Conservation (phyloP, 78 protist genomes). For the Protostelium mycophagum region DNA sequence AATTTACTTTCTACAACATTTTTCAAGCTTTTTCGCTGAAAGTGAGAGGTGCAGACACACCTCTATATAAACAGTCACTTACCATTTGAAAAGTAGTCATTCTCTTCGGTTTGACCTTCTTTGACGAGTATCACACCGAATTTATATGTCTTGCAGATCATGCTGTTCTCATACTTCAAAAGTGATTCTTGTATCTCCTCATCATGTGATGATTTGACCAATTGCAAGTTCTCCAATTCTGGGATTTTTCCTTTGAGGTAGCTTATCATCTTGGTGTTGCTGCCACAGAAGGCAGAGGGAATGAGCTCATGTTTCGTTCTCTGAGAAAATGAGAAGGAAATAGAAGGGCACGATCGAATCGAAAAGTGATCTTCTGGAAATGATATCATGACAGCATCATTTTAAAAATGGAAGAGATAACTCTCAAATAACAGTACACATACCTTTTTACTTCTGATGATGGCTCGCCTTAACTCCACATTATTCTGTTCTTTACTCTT, state of each 20-base stretch:
- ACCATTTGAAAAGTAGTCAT: conserved; percentile 43
- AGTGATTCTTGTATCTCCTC: not conserved
- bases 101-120: conserved; percentile 40
- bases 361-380: too few relatives aligned
- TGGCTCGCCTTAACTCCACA: not conserved
- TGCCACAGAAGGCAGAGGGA: not conserved
- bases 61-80: too few relatives aligned
- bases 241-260: not conserved
- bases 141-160: conserved; percentile 17
- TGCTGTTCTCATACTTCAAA: not conserved
- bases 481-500: not conserved
- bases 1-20: too few relatives aligned
- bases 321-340: not conserved
- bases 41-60: not conserved
- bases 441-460: not conserved
- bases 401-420: too few relatives aligned
- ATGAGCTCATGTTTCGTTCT: not conserved
- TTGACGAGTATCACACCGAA: conserved; percentile 43
- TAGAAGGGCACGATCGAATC: not conserved
- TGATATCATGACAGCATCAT: too few relatives aligned
- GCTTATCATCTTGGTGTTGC: not conserved
- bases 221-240: not conserved
- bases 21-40: too few relatives aligned
- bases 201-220: not conserved
- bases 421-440: too few relatives aligned